Evolutionary conservation across 2,329 filamentous ascomycete genomes (phyloP), one percentile per base, ranked within the genome.

Genomic region (Alternaria arborescens): DNA sequence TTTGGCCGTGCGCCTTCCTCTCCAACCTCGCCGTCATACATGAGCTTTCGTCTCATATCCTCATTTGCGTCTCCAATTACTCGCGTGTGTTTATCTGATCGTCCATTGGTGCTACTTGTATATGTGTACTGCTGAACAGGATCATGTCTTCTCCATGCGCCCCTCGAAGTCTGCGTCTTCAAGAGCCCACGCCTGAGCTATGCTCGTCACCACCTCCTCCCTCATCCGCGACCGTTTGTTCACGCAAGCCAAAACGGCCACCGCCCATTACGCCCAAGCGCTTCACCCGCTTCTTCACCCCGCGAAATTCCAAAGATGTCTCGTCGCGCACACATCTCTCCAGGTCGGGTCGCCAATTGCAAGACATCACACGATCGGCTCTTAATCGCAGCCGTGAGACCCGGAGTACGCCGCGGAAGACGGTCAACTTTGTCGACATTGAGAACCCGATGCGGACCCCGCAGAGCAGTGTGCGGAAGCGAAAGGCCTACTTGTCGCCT

Each of bases 251-350:
- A 38, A 82, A 76, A 64, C 81, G 79, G 60, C 80, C 81, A 32
- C 82, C 83, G 6, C 82, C 82, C 28, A 82, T 85, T 64, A 85
- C 83, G 1, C 83, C 83, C 7, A 83, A 82, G 67, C 79, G 83
- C 58, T 84, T 85, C 73, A 83, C 73, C 48, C 80, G 81, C 62
- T 85, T 85, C 74, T 85, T 85, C 72, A 83, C 82, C 12, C 83
- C 82, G 11, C 75, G 81, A 47, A 71, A 71, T 24, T 76, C 78
- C 4, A 65, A 71, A n/a, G 66, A 74, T 66, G 71, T 67, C 14
- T 73, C 73, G 5, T 74, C 72, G 14, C 61, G 66, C 51, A 61
- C 68, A 38, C 67, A 67, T 3, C 61, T 72, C 10, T 71, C 78
- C 58, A 79, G 77, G 61, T 82, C 82, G 28, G 79, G 79, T 26